phyloP scores from a whole-genome alignment of 1,139 yeast genomes.

The Sugiyamaella novakii region DNA sequence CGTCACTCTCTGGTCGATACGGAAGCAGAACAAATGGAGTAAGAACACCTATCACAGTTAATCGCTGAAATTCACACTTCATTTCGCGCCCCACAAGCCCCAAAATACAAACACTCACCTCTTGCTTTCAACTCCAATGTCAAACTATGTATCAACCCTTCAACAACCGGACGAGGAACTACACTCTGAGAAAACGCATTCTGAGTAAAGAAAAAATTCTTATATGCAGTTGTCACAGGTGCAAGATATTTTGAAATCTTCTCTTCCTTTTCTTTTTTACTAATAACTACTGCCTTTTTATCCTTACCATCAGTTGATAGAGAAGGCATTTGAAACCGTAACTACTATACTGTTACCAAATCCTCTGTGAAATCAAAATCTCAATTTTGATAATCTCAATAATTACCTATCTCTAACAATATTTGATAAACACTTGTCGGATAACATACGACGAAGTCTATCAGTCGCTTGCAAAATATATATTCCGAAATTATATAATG shows the following conservation, averaged over 20 bases:
- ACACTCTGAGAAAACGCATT: constrained; percentile 32
- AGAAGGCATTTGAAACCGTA: constrained; percentile 8
- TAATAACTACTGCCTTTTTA: not conserved
- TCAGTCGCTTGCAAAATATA: no score
- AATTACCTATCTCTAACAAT: no score
- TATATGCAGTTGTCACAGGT: constrained; percentile 18
- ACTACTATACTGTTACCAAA: no score
- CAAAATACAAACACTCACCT: no score
- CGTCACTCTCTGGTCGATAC: constrained; percentile 35
- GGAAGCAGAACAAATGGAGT: constrained; percentile 41
- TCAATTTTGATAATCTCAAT: no score
- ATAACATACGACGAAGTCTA: no score
- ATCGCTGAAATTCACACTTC: no score
- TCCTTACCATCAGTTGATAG: not conserved
- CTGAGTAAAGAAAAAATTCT: constrained; percentile 36
- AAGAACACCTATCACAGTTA: constrained; percentile 34
- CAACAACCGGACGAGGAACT: constrained; percentile 37
- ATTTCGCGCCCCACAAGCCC: no score
- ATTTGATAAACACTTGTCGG: no score
- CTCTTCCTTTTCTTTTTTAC: not conserved
- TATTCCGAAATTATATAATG: no score
- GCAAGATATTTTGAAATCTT: constrained; percentile 4
- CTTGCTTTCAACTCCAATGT: constrained; percentile 40
- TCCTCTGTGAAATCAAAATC: no score
- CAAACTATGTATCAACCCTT: constrained; percentile 37